phyloP scores from a whole-genome alignment of 495 filamentous ascomycete species.

The Tuber melanosporum region DNA sequence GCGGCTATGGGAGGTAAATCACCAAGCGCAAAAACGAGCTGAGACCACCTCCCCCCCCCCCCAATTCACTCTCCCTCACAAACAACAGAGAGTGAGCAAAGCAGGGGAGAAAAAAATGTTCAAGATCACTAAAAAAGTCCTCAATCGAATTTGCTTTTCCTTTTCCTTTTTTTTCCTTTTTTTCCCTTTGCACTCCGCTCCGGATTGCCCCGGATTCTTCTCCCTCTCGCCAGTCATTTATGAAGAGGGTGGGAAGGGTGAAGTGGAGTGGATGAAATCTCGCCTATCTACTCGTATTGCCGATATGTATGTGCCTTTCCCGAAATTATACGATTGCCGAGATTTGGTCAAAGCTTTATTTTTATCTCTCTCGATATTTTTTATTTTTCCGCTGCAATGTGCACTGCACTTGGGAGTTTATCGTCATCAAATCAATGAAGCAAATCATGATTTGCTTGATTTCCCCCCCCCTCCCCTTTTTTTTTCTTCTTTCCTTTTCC shows the following conservation, averaged over 20 bases:
- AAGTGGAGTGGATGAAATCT: neutral
- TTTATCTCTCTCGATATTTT: neutral
- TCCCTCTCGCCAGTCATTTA: neutral
- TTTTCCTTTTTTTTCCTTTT: neutral
- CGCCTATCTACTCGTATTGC: slow-evolving; percentile 3
- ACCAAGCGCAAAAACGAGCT: neutral
- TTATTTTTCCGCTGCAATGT: neutral
- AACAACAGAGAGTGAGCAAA: neutral
- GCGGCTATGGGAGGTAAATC: neutral
- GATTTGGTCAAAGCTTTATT: neutral
- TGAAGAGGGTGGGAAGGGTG: neutral
- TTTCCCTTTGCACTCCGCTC: neutral
- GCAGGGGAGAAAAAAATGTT: neutral
- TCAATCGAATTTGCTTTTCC: neutral
- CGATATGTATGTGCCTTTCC: slow-evolving; percentile 3
- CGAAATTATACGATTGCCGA: slow-evolving; percentile 5
- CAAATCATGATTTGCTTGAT: neutral
- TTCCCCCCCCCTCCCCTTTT: neutral
- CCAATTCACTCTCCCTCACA: neutral
- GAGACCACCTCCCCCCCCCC: neutral
- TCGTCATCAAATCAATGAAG: neutral
- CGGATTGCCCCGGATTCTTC: neutral
- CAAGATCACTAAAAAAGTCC: neutral
- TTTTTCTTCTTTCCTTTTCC: neutral
- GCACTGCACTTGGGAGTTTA: neutral